A percentile compares a stretch with the other conserved stretches of the same genome.
Evolutionary conservation across 805 yeast species (phyloP).

Genomic region (Ogataea kodamae): DNA sequence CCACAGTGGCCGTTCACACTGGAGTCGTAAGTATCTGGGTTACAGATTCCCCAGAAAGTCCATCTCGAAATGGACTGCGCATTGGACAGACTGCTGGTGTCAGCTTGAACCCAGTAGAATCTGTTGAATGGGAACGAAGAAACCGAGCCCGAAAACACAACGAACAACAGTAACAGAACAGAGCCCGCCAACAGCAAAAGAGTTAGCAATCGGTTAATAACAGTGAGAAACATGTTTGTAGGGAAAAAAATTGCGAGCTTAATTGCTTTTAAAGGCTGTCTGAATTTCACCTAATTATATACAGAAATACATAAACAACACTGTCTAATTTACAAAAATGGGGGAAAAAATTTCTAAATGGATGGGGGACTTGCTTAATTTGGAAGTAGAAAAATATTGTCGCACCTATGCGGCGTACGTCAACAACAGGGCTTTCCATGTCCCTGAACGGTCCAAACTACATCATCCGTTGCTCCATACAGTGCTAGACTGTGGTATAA

Average conservation of each 20-base stretch:
- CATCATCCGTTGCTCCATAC: not conserved
- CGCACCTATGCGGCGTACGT: conserved; percentile 1
- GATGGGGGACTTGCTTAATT: conserved; percentile 5
- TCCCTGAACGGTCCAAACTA: not conserved
- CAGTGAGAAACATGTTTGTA: conserved; percentile 15
- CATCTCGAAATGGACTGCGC: conserved; percentile 52
- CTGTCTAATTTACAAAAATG: conserved; percentile 11
- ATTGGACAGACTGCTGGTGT: conserved; percentile 54
- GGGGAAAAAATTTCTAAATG: conserved; percentile 7
- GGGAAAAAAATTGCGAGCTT: conserved; percentile 3
- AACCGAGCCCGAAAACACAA: conserved; percentile 62
- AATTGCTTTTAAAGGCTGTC: conserved; percentile 3
- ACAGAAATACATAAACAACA: conserved; percentile 14
- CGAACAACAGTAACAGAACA: conserved; percentile 50
- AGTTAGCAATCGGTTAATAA: conserved; percentile 23
- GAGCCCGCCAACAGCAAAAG: conserved; percentile 44
- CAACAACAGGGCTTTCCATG: conserved; percentile 1
- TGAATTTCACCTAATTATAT: conserved; percentile 11
- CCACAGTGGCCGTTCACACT: conserved; percentile 34
- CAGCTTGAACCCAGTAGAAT: conserved; percentile 71
- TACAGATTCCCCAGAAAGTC: conserved; percentile 82
- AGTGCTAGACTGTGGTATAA: too few relatives aligned
- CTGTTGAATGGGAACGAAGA: conserved; percentile 54
- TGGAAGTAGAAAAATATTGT: conserved; percentile 8
- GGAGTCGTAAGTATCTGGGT: conserved; percentile 29